Evolutionary conservation across 805 yeast species (phyloP), one percentile per base, ranked within the genome.

Genomic region (Candida patagonica): DNA sequence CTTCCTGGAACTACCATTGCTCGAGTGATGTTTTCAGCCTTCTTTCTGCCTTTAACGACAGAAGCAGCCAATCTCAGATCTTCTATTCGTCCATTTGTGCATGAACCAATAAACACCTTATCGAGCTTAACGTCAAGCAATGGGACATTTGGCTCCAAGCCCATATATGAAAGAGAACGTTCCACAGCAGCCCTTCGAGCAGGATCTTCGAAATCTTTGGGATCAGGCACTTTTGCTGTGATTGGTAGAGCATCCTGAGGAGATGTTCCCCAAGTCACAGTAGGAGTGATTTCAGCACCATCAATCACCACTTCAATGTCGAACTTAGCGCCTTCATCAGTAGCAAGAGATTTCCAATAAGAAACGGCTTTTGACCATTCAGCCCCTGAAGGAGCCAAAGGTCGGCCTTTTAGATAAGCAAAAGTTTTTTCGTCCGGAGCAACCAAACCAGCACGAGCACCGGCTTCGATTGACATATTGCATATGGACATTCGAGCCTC

Each of bases 391-490:
- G 98, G 98, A 48, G 96, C 89, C 52, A 92, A 72, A 31, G 97
- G 96, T 59, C 96, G 76, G 46, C 94, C 95, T 67, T 88, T 79
- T 54, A 92, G 71, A 65, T 92, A 92, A 44, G 80, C 80, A 56
- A 81, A 84, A 22, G 97, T 89, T 40, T 62, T 78, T 49, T 87
- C 82, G 60, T 92, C 98, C 7, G 98, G 98, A 49, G 80, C 83
- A 60, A 92, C 89, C 96, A 92, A 86, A 66, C 98, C 98, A 21
- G 98, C 97, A 68, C 98, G 80, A 13, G 98, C 98, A 67, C 98
- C 98, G 44, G 82, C 98, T 68, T 92, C 98, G 56, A 92, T 89
- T 34, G 97, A 80, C 98, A 92, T 92, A 63, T 92, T 92, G 74
- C 98, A 92, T 70, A 92, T 92, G 40, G 97, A 87, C 98, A 92